A percentile compares a stretch with the other conserved stretches of the same genome.
Evolutionary conservation across 352 stramenopile genomes (phyloP).

Genomic region (Elongisporangium undulatum): DNA sequence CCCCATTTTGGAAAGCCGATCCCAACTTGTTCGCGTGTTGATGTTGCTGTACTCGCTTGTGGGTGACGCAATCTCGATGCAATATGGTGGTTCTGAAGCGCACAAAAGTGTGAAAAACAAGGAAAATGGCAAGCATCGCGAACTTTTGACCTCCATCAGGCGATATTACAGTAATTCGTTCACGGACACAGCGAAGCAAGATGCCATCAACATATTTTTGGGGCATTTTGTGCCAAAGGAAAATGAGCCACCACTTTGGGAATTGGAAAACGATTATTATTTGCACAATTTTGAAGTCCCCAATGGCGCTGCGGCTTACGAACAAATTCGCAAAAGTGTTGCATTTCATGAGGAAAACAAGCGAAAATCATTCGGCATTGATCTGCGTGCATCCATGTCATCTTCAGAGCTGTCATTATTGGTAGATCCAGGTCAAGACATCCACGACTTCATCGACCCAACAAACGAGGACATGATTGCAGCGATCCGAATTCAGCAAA

Average conservation of each 20-base stretch:
- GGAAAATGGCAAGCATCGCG: conserved; percentile 92
- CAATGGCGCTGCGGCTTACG: conserved; percentile 55
- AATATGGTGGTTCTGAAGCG: conserved; percentile 98
- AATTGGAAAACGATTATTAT: conserved; percentile 89
- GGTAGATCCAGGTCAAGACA: conserved; percentile 5
- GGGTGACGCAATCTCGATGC: conserved; percentile 98
- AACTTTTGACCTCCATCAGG: conserved; percentile 98
- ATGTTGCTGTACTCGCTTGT: conserved; percentile 99
- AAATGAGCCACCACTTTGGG: conserved; percentile 66
- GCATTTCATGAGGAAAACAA: conserved; percentile 64
- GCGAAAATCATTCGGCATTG: conserved; percentile 28
- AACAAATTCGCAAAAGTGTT: conserved; percentile 60
- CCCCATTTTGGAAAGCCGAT: conserved; percentile 76
- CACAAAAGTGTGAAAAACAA: conserved; percentile 97
- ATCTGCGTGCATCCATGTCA: background rate
- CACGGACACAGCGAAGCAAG: conserved; percentile 97
- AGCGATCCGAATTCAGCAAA: conserved; percentile 33
- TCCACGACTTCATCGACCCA: conserved; percentile 2
- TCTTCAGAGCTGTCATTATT: conserved; percentile 6
- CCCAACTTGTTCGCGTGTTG: conserved; percentile 93
- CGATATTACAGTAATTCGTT: conserved; percentile 99
- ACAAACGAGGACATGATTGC: conserved; percentile 13
- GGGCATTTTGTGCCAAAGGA: conserved; percentile 87
- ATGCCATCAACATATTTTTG: conserved; percentile 99
- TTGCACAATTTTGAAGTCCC: conserved; percentile 88